phyloP scores from a whole-genome alignment of 1,284 basidiomycete species.

The Apiotrichum laibachii region DNA sequence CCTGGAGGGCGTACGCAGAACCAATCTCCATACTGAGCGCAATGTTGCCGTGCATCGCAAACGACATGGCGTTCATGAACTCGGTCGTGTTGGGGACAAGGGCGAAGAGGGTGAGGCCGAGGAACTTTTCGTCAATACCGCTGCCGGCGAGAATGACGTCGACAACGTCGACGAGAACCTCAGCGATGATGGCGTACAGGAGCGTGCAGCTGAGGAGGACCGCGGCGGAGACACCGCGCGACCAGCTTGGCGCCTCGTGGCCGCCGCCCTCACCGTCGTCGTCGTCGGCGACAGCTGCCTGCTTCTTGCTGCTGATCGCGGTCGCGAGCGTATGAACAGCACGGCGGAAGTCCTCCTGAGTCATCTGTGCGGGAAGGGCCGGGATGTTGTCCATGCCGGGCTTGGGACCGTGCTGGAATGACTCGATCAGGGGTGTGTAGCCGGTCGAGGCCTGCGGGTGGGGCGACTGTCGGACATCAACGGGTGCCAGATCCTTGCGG shows the following conservation, averaged over 20 bases:
- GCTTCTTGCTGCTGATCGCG: background rate
- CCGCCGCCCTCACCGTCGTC: slow-evolving; percentile 64
- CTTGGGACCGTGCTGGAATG: slow-evolving; percentile 52
- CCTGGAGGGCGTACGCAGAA: slow-evolving; percentile 96
- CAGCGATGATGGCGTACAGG: slow-evolving; percentile 93
- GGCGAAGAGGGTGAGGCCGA: slow-evolving; percentile 94
- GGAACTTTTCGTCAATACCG: slow-evolving; percentile 94
- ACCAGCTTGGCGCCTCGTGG: slow-evolving; percentile 97
- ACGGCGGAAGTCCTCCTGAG: slow-evolving; percentile 81
- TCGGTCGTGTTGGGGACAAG: slow-evolving; percentile 98
- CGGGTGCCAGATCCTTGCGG: background rate
- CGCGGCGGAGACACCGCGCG: slow-evolving; percentile 75
- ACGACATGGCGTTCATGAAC: slow-evolving; percentile 99
- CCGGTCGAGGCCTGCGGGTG: slow-evolving; percentile 20
- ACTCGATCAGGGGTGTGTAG: slow-evolving; percentile 71
- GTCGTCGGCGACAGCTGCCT: slow-evolving; percentile 9
- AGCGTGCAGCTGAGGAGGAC: slow-evolving; percentile 86
- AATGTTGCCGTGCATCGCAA: slow-evolving; percentile 95
- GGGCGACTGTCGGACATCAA: background rate
- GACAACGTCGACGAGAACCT: slow-evolving; percentile 91
- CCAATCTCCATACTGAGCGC: slow-evolving; percentile 98
- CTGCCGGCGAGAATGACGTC: slow-evolving; percentile 92
- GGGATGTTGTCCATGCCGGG: slow-evolving; percentile 41
- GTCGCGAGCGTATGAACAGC: slow-evolving; percentile 82
- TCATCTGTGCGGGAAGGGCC: slow-evolving; percentile 63